Base-by-base conservation (phyloP, 139 green algal genomes). In the Tetraselmis striata region DNA sequence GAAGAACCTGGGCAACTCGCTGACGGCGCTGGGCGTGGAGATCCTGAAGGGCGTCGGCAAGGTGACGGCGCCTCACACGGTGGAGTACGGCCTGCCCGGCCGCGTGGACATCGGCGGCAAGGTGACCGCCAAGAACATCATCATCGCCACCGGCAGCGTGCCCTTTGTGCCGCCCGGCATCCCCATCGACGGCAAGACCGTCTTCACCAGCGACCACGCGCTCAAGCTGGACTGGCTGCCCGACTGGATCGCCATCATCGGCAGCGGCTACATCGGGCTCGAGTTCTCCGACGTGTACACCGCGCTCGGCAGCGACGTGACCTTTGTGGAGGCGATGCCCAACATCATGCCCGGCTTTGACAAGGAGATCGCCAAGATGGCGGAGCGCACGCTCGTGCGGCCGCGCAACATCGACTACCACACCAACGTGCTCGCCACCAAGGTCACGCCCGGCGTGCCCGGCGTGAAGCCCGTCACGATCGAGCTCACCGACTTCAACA, bases 201-300 rank as follows among this genome's bases (percentile, higher is more conserved):
- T 99, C 18, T 98, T 99, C 93, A 99, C 97, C 27, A 94, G 83
- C 23, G 97, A 99, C 90, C 95, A 99, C 85, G 97, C 96, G 0
- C 92, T 99, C 23, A 99, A 99, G 91, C 87, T 99, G 85, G 97
- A 99, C 85, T 99, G 97, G 97, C 82, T 99, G 30, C 97, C 97
- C 76, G 89, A 96, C 77, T 99, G 97, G 97, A 87, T 99, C 0
- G 97, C 97, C 85, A 99, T 99, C 91, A 98, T 99, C 83, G 97
- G 97, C 83, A 95, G 86, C 31, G 97, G 97, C 58, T 99, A 99
- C 93, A 99, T 99, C 83, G 97, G 97, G 29, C 93, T 99, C 28
- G 97, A 99, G 91, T 99, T 99, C 91, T 95, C 90, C 28, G 97
- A 99, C 88, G 96, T 99, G 0, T 98, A 98, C 92, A 98, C 96